Evolutionary conservation across 2,329 filamentous ascomycete species (phyloP).

Genomic region (Dothideomycetes sp.): DNA sequence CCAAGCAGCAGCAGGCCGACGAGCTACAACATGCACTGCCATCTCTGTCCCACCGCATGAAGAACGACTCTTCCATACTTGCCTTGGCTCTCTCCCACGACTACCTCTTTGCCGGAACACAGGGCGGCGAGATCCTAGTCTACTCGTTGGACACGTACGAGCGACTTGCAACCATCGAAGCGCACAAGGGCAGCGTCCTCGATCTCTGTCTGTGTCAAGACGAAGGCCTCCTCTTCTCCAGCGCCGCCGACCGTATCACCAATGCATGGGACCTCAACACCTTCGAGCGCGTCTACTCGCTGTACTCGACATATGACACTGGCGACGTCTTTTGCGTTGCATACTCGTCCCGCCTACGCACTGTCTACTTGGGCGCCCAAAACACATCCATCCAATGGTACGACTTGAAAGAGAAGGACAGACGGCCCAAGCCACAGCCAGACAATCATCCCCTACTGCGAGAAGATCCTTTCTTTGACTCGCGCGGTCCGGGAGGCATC

Average conservation of each 20-base stretch:
- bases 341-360: conserved; percentile 69
- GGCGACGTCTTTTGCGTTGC: conserved; percentile 94
- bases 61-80: conserved; percentile 69
- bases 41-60: conserved; percentile 62
- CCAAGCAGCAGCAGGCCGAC: conserved; percentile 3
- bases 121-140: conserved; percentile 82
- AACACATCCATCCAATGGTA: conserved; percentile 96
- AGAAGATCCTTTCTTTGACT: conserved; percentile 88
- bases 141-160: conserved; percentile 88
- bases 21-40: conserved; percentile 28
- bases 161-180: conserved; percentile 65
- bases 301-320: conserved; percentile 88
- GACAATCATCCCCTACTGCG: conserved; percentile 63
- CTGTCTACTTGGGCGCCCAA: conserved; percentile 83
- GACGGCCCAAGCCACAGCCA: conserved; percentile 49
- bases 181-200: conserved; percentile 84
- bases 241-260: conserved; percentile 83
- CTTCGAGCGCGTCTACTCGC: conserved; percentile 69
- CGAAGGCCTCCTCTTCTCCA: conserved; percentile 71
- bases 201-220: conserved; percentile 72
- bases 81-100: conserved; percentile 70
- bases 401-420: conserved; percentile 53
- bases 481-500: conserved; percentile 69
- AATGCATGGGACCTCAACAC: conserved; percentile 82
- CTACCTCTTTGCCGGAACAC: conserved; percentile 82